Conservation (phyloP, 1,284 basidiomycete genomes). For the Sphagnurus paluster region DNA sequence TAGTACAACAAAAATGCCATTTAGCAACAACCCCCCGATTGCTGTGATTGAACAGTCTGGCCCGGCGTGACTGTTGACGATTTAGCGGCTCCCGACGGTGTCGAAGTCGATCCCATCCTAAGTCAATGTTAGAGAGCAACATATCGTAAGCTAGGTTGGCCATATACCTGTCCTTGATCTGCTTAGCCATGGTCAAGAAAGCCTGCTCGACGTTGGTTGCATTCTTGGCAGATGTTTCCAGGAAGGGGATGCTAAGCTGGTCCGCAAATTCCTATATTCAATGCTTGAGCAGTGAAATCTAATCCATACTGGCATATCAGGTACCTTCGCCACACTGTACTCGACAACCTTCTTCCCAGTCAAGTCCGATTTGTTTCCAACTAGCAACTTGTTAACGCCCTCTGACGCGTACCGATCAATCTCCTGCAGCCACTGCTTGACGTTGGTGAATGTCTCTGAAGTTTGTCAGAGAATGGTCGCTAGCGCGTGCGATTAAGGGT, state of each 20-base stretch:
- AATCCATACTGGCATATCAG: constrained; percentile 13
- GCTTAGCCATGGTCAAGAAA: constrained; percentile 99
- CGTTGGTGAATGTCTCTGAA: constrained; percentile 94
- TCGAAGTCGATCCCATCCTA: constrained; percentile 79
- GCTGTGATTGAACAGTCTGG: constrained; percentile 75
- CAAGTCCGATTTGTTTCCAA: constrained; percentile 98
- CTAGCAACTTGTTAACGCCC: constrained; percentile 97
- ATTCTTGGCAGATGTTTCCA: constrained; percentile 99
- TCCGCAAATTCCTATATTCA: constrained; percentile 86
- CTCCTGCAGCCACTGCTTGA: constrained; percentile 99
- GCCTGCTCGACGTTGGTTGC: constrained; percentile 99
- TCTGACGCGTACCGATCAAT: constrained; percentile 99
- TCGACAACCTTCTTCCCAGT: constrained; percentile 99
- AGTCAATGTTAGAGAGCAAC: constrained; percentile 5
- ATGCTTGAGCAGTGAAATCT: constrained; percentile 10
- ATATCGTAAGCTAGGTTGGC: background rate
- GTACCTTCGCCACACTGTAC: constrained; percentile 93
- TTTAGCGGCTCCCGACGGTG: constrained; percentile 70
- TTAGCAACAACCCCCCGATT: constrained; percentile 75
- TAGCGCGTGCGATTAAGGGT: background rate
- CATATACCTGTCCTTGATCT: constrained; percentile 91
- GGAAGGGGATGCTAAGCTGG: constrained; percentile 93
- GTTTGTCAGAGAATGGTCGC: background rate
- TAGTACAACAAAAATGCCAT: constrained; percentile 11
- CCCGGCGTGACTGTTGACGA: constrained; percentile 70